Conservation (phyloP, 2,329 filamentous ascomycete genomes). For the Penicillium sp. region DNA sequence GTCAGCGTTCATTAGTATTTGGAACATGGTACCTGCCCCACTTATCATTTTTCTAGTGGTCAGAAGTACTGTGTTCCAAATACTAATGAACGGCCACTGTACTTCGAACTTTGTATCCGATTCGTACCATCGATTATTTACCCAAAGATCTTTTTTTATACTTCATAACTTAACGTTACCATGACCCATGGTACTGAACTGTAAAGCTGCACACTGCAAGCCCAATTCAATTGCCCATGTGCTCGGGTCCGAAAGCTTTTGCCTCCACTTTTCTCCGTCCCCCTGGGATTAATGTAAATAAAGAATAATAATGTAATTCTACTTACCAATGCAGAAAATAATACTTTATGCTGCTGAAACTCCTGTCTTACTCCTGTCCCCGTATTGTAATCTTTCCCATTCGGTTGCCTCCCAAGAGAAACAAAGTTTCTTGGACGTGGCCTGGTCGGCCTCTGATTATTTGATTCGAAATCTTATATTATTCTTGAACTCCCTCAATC, state of each 20-base stretch:
- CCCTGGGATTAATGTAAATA: slow-evolving; percentile 3
- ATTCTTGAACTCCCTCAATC: not conserved
- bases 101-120: not conserved
- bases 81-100: no score
- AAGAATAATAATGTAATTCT: no score
- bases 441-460: not conserved
- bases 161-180: not conserved
- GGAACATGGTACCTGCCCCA: no score
- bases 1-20: no score
- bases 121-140: not conserved
- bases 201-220: no score
- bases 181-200: not conserved
- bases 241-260: slow-evolving; percentile 5
- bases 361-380: no score
- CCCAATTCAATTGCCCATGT: not conserved
- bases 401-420: slow-evolving; percentile 1
- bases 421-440: slow-evolving; percentile 4
- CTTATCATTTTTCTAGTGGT: no score
- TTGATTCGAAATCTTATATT: slow-evolving; percentile 4
- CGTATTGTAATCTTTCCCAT: slow-evolving; percentile 5
- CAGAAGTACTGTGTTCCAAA: no score
- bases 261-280: not conserved
- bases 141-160: not conserved
- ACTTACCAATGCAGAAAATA: no score
- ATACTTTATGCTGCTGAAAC: not conserved